Conservation (phyloP, 2,329 filamentous ascomycete species). For the Paecilomyces sp. region DNA sequence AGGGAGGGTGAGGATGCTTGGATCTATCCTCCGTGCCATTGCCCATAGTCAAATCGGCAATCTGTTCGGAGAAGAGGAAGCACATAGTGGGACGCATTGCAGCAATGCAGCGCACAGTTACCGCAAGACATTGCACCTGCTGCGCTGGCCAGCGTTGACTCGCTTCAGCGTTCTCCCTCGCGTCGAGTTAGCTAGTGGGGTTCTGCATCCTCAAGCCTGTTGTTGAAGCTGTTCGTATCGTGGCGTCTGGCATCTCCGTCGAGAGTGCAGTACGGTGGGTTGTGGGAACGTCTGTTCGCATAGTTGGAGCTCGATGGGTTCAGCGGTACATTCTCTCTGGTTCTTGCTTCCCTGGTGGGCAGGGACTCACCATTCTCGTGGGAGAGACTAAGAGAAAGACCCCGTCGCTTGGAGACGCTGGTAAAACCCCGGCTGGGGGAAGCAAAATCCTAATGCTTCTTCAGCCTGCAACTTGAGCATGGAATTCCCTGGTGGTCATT, state of each 20-base stretch:
- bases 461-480: background rate
- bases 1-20: background rate
- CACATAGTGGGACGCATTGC: background rate
- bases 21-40: background rate
- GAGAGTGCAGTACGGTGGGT: background rate
- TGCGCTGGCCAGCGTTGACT: conserved; percentile 19
- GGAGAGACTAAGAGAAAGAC: background rate
- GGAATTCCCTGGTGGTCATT: background rate
- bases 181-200: conserved; percentile 3
- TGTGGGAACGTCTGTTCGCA: background rate
- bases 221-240: background rate
- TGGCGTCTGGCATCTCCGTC: background rate
- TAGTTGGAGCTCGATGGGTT: background rate
- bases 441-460: background rate
- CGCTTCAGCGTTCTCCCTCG: conserved; percentile 10
- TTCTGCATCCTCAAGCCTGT: background rate
- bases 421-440: background rate
- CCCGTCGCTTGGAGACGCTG: background rate
- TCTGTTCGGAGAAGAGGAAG: background rate
- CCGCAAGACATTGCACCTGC: conserved; percentile 3
- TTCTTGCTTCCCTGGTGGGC: background rate
- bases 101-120: background rate
- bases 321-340: background rate
- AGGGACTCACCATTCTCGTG: background rate
- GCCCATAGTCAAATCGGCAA: background rate